phyloP scores from a whole-genome alignment of 176 grass and related monocot species.

The Areca catechu region DNA sequence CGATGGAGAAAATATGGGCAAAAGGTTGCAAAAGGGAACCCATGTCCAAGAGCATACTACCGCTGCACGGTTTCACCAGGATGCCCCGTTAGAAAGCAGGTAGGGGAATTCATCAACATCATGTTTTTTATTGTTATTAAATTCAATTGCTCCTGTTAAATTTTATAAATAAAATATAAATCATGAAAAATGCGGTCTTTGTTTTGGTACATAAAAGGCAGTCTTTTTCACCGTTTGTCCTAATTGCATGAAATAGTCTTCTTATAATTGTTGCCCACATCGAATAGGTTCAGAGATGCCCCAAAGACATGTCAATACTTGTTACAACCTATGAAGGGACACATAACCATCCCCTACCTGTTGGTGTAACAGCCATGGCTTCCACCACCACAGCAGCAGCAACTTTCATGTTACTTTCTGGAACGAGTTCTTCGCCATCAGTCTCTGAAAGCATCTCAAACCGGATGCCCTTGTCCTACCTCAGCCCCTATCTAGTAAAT shows the following conservation, averaged over 20 bases:
- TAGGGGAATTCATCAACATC: background rate
- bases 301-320: constrained; percentile 92
- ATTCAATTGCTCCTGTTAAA: background rate
- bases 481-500: constrained; percentile 56
- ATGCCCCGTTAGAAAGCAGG: constrained; percentile 93
- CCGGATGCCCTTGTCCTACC: constrained; percentile 30
- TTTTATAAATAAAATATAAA: too few species aligned
- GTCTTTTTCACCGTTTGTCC: too few species aligned
- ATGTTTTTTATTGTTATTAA: background rate
- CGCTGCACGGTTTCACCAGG: constrained; percentile 91
- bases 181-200: too few species aligned
- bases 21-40: constrained; percentile 96
- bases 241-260: too few species aligned
- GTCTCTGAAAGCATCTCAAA: constrained; percentile 30
- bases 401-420: constrained; percentile 72
- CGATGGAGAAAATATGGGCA: constrained; percentile 97
- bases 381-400: constrained; percentile 56
- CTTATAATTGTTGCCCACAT: background rate
- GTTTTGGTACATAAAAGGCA: too few species aligned
- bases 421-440: constrained; percentile 39
- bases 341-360: constrained; percentile 93
- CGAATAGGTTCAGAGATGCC: constrained; percentile 76
- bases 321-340: constrained; percentile 97
- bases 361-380: constrained; percentile 90
- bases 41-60: constrained; percentile 94